Evolutionary conservation across 208 protist genomes (phyloP), one percentile per base, ranked within the genome.

Genomic region (Angomonas deanei): DNA sequence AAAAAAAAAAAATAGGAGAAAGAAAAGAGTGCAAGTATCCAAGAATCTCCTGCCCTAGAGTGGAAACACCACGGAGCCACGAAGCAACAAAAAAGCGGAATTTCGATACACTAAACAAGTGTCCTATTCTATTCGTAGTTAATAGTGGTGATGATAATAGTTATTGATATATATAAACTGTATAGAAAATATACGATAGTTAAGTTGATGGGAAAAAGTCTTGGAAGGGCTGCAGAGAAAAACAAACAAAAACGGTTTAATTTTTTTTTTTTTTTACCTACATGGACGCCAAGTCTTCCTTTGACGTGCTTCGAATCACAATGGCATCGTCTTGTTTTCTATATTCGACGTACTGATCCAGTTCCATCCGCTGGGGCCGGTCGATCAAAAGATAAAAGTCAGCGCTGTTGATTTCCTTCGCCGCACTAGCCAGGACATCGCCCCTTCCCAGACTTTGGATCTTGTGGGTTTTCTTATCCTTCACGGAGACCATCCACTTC

Each of bases 371-470:
- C 23, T 52, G 57, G 4, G 86, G 83, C 1, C 86, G 74, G 50
- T 93, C 78, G 31, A 93, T 69, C 8, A 86, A 47, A 47, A 93
- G 62, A 42, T 68, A 60, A 27, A 78, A 84, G 0, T 74, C 63
- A 26, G 72, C 66, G 1, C 72, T 72, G 21, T 76, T 70, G 1
- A 90, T 48, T 30, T 77, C 69, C 61, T 86, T 74, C 31, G 84
- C 59, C 30, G 86, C 47, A 17, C 81, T 74, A 1, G 46, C 49
- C 55, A 92, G 38, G 15, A 66, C 61, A 21, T 88, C 80, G 28
- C 61, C 80, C 28, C 54, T 64, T 42, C 80, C 74, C 1, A 74
- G 72, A 0, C 76, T 89, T 3, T 64, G 58, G n/a, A 70, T 80
- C 36, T 73, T 80, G 8, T 70, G 66, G 1, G 36, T 64, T 36